phyloP scores from a whole-genome alignment of 306 rosid genomes.

The Gleditsia sinensis region DNA sequence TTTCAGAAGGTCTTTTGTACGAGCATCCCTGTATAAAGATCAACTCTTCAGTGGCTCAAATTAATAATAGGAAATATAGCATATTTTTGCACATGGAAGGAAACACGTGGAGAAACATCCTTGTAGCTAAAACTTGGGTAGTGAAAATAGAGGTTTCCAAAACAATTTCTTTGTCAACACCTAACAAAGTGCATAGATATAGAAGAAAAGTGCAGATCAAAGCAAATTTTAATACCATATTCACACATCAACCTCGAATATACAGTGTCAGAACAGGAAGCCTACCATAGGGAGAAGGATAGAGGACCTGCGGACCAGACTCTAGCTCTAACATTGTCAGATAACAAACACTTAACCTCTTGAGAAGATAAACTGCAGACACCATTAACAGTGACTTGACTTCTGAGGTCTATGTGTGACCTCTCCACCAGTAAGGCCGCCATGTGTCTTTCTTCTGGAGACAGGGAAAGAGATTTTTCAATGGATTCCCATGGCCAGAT shows the following conservation, averaged over 20 bases:
- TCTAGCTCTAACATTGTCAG: constrained; percentile 70
- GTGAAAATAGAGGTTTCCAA: not conserved
- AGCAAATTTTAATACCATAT: not conserved
- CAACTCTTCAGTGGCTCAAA: constrained; percentile 10
- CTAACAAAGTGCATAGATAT: not conserved
- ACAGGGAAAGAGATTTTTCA: constrained; percentile 84
- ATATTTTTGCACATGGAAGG: not conserved
- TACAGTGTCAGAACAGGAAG: constrained; percentile 15
- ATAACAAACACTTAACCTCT: constrained; percentile 77
- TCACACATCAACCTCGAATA: not conserved
- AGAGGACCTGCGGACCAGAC: constrained; percentile 79
- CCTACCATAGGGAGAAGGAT: constrained; percentile 87
- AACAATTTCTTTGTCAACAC: not conserved
- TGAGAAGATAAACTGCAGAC: constrained; percentile 90
- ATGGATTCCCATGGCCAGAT: constrained; percentile 97
- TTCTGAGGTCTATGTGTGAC: constrained; percentile 76
- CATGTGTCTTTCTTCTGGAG: constrained; percentile 93
- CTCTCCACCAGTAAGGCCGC: constrained; percentile 96
- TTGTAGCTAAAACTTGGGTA: not conserved
- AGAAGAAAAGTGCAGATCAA: not conserved
- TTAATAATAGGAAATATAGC: not conserved
- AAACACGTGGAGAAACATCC: not conserved
- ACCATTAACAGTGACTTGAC: constrained; percentile 90
- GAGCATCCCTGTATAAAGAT: constrained; percentile 76
- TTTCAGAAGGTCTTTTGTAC: constrained; percentile 79